Conservation (phyloP, 495 filamentous ascomycete genomes). For the Penicillium atrosanguineum region DNA sequence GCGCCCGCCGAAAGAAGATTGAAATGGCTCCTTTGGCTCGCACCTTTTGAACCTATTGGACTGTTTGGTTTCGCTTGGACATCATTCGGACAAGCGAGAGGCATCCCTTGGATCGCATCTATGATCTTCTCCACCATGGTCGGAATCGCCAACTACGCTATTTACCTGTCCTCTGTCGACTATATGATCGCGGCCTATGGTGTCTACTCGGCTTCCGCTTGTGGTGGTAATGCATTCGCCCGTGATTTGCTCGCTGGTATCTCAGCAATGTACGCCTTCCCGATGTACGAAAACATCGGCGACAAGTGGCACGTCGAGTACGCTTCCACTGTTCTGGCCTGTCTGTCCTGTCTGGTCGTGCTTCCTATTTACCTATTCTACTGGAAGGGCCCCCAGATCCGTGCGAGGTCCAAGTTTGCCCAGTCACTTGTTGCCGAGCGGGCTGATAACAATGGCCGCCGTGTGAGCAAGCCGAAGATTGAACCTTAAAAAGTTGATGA, state of each 20-base stretch:
- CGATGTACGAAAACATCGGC: slow-evolving; percentile 42
- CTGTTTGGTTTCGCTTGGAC: slow-evolving; percentile 68
- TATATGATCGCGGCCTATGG: slow-evolving; percentile 79
- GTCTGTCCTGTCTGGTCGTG: slow-evolving; percentile 42
- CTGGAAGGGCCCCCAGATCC: slow-evolving; percentile 45
- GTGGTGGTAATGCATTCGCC: slow-evolving; percentile 60
- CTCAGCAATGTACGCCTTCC: slow-evolving; percentile 41
- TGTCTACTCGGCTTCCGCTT: slow-evolving; percentile 71
- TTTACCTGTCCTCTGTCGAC: slow-evolving; percentile 74
- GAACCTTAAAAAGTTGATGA: slow-evolving; percentile 3
- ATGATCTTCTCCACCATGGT: slow-evolving; percentile 59
- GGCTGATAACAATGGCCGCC: slow-evolving; percentile 26
- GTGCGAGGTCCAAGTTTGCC: slow-evolving; percentile 47
- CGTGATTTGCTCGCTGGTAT: slow-evolving; percentile 47
- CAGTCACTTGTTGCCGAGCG: slow-evolving; percentile 29
- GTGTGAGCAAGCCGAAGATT: slow-evolving; percentile 20
- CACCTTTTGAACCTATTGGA: slow-evolving; percentile 61
- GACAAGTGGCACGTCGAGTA: slow-evolving; percentile 40
- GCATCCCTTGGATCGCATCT: slow-evolving; percentile 58
- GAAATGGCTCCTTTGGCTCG: slow-evolving; percentile 52
- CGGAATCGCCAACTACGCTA: slow-evolving; percentile 63
- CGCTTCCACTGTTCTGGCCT: slow-evolving; percentile 43
- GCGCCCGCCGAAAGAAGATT: slow-evolving; percentile 28
- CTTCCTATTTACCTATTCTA: slow-evolving; percentile 51
- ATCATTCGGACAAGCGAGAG: slow-evolving; percentile 47